Evolutionary conservation across 1,284 basidiomycete genomes (phyloP).

Genomic region (Sutorius eximius): DNA sequence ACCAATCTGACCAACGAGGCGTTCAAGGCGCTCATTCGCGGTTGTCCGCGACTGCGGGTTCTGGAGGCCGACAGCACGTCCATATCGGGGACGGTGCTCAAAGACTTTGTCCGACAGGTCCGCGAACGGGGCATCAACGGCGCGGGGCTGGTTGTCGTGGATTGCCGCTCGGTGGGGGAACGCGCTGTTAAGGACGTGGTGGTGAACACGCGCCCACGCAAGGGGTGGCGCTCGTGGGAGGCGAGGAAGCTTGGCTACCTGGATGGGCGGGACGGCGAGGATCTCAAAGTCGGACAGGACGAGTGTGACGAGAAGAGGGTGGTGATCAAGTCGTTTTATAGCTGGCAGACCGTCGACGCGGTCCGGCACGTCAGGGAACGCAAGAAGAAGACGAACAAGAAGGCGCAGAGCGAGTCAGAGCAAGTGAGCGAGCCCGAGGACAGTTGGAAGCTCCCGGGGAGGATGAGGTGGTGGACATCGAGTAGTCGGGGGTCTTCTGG

Average conservation of each 20-base stretch:
- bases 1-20: constrained; percentile 61
- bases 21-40: constrained; percentile 61
- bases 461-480: constrained; percentile 28
- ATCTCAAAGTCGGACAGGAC: constrained; percentile 64
- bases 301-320: constrained; percentile 74
- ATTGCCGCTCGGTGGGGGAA: constrained; percentile 73
- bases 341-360: constrained; percentile 81
- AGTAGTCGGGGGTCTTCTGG: constrained; percentile 23
- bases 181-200: constrained; percentile 58
- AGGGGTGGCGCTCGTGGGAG: constrained; percentile 70
- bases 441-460: constrained; percentile 9
- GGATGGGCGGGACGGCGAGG: constrained; percentile 65
- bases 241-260: constrained; percentile 65
- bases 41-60: constrained; percentile 59
- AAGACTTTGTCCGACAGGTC: constrained; percentile 63
- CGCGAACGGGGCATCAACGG: constrained; percentile 49
- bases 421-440: constrained; percentile 30
- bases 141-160: constrained; percentile 66
- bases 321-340: constrained; percentile 81
- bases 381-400: constrained; percentile 46
- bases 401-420: constrained; percentile 39
- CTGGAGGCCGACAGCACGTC: constrained; percentile 82
- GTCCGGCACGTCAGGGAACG: constrained; percentile 60
- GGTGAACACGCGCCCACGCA: constrained; percentile 59
- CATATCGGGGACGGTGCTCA: constrained; percentile 61